Evolutionary conservation across 2,329 filamentous ascomycete genomes (phyloP).

Genomic region (Ophiostoma populinum): DNA sequence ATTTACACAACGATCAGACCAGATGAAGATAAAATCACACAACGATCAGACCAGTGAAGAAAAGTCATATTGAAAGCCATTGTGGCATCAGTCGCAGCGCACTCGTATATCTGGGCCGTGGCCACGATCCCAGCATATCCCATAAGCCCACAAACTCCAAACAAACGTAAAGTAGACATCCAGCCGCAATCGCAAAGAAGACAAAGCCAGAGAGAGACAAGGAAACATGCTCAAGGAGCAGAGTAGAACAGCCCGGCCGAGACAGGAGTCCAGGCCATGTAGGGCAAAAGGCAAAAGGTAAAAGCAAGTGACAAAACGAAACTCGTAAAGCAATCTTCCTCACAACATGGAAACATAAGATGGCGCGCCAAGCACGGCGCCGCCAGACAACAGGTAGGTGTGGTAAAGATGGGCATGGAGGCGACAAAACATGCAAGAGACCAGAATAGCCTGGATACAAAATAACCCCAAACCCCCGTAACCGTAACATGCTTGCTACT

Average conservation of each 20-base stretch:
- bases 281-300: too few relatives aligned
- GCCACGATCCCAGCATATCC: conserved; percentile 2
- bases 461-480: background rate
- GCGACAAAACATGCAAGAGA: background rate
- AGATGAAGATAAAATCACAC: conserved; percentile 1
- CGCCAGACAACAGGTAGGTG: too few relatives aligned
- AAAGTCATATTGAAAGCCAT: conserved; percentile 2
- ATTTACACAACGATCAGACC: too few relatives aligned
- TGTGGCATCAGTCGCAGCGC: conserved; percentile 1
- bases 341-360: too few relatives aligned
- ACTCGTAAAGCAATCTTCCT: too few relatives aligned
- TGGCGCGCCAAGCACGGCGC: too few relatives aligned
- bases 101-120: conserved; percentile 6
- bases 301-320: too few relatives aligned
- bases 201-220: background rate
- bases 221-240: background rate
- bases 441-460: background rate
- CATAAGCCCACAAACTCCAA: conserved; percentile 5
- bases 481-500: conserved; percentile 2
- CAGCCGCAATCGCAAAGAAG: background rate
- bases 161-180: background rate
- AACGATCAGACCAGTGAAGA: too few relatives aligned
- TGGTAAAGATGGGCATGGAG: too few relatives aligned
- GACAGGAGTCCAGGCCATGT: too few relatives aligned
- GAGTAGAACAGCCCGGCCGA: too few relatives aligned